phyloP scores from a whole-genome alignment of 2,329 filamentous ascomycete genomes.

The Stemphylium vesicarium region DNA sequence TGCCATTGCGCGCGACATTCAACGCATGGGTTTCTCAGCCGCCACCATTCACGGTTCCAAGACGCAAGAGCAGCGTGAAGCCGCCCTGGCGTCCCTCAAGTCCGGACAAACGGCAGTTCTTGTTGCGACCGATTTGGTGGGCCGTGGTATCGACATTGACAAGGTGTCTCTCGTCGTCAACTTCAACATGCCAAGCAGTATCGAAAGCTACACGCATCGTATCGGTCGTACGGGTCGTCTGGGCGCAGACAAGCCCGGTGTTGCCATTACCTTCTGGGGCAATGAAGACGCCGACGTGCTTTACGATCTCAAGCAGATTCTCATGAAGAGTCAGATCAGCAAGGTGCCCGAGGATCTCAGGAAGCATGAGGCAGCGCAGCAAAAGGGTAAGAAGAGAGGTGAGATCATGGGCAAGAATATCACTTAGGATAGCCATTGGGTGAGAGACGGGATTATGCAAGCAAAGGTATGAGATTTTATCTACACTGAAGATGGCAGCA shows the following conservation, averaged over 20 bases:
- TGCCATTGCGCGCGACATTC: conserved; percentile 90
- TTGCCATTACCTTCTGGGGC: conserved; percentile 93
- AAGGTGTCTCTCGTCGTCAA: conserved; percentile 95
- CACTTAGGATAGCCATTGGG: conserved; percentile 1
- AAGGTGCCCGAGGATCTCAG: conserved; percentile 90
- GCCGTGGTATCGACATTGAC: conserved; percentile 95
- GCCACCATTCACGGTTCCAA: conserved; percentile 95
- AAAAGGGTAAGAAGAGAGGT: conserved; percentile 63
- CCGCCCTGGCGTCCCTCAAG: conserved; percentile 83
- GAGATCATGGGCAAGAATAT: conserved; percentile 20
- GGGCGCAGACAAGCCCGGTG: conserved; percentile 86
- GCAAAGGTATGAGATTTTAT: background rate
- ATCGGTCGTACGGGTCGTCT: conserved; percentile 91
- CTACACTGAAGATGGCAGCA: too few relatives aligned
- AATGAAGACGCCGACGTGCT: conserved; percentile 87
- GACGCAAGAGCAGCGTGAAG: conserved; percentile 96
- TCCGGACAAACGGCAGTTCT: conserved; percentile 82
- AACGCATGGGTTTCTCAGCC: conserved; percentile 86
- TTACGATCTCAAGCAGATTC: conserved; percentile 96
- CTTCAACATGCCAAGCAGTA: conserved; percentile 96
- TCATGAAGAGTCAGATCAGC: conserved; percentile 85
- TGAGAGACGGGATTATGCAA: background rate
- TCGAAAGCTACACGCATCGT: conserved; percentile 96
- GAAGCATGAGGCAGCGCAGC: conserved; percentile 89
- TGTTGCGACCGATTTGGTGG: conserved; percentile 93